Conservation (phyloP, 1,139 yeast genomes). For the Magnusiomyces suaveolens region DNA sequence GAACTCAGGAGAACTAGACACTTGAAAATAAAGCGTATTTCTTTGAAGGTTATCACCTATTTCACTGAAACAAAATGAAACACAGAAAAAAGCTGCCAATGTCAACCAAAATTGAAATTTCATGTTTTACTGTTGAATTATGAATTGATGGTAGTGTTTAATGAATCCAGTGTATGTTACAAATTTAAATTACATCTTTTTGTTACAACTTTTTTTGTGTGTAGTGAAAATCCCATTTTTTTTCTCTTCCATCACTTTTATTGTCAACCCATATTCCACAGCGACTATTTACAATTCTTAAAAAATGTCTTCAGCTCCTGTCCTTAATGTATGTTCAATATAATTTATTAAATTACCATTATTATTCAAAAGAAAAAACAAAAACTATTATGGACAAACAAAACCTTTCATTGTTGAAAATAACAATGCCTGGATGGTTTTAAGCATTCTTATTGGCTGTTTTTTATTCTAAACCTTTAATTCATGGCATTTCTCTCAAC, state of each 20-base stretch:
- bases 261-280: background rate
- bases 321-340: constrained; percentile 23
- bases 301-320: constrained; percentile 20
- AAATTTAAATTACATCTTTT: no score
- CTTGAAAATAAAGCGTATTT: constrained; percentile 6
- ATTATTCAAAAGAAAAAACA: no score
- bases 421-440: no score
- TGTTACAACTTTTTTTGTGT: background rate
- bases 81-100: background rate
- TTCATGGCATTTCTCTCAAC: constrained; percentile 7
- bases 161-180: no score
- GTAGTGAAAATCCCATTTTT: background rate
- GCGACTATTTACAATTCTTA: background rate
- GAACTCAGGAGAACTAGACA: background rate
- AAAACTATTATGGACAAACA: no score
- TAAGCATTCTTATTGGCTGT: constrained; percentile 1
- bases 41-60: background rate
- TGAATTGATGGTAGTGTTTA: background rate
- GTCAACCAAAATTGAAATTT: background rate
- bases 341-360: background rate
- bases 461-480: no score
- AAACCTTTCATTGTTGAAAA: no score
- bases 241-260: background rate
- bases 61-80: background rate
- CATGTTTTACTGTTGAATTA: background rate